Base-by-base conservation (phyloP, 2,329 filamentous ascomycete species). In the Byssochlamys sp. region DNA sequence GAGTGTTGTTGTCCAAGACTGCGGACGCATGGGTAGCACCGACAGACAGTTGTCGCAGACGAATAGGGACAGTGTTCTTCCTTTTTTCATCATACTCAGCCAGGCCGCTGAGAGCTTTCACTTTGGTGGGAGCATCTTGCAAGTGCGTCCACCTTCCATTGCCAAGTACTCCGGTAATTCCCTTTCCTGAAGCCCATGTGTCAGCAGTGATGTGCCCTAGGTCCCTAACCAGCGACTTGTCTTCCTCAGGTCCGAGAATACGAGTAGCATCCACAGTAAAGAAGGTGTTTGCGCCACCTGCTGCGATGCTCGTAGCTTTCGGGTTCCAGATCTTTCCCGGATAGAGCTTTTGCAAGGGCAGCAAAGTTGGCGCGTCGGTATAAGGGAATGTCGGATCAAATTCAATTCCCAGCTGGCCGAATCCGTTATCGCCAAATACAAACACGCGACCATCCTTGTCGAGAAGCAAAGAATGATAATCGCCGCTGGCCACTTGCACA, bases 71-170 rank as follows among this genome's bases (percentile, higher is more conserved):
- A 45, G 88, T 80, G 12, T 75, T 77, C 61, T 87, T 84, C 0
- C 77, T 80, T 14, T 73, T 76, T 68, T 99, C 94, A 73, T 95
- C 87, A 73, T 87, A 99, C 73, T 97, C 94, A 66, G 84, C 89
- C 1, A 97, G 81, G 0, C 87, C 88, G 19, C 89, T 95, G 3
- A 99, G 81, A 0, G 84, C 77, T 66, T 92, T 94, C 63, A 97
- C 83, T 72, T 94, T 95, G 58, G 82, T 83, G 0, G 90, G 91
- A 0, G 80, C 82, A 33, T 82, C 77, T 63, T 95, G 91, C 0
- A 92, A 80, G 72, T 97, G 94, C 27, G 89, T 90, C 91, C 91
- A 97, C 64, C 84, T 86, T 54, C 90, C 91, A 53, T 86, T 95
- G 55, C 91, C 94, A 0, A 97, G 81, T 50, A 82, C 84, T 51